phyloP scores from a whole-genome alignment of 371 early-diverging fungal species.

The Vittaforma corneae region DNA sequence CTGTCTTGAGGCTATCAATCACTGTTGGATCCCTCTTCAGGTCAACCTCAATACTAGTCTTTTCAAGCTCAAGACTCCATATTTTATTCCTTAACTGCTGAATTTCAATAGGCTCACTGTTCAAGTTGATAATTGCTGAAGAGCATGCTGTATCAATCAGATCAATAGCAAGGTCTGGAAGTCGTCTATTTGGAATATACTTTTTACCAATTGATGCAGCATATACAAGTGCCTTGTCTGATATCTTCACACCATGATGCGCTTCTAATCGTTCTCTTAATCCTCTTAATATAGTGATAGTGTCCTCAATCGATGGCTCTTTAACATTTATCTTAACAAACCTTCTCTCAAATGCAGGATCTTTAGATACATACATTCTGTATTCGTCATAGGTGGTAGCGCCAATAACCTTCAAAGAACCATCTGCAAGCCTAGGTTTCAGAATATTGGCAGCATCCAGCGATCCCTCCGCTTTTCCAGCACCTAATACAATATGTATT shows the following conservation, averaged over 20 bases:
- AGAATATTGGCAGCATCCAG: slow-evolving; percentile 77
- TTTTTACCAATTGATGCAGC: slow-evolving; percentile 69
- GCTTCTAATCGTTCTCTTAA: slow-evolving; percentile 71
- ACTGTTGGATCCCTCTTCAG: slow-evolving; percentile 21
- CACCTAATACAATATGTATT: slow-evolving; percentile 77
- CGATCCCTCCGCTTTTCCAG: slow-evolving; percentile 72
- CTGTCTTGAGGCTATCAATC: slow-evolving; percentile 33
- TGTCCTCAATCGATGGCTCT: slow-evolving; percentile 72
- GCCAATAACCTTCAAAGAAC: slow-evolving; percentile 68
- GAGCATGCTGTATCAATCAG: slow-evolving; percentile 75
- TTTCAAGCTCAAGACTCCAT: slow-evolving; percentile 58
- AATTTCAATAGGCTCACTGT: slow-evolving; percentile 69
- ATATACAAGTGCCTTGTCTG: slow-evolving; percentile 68
- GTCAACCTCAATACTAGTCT: slow-evolving; percentile 52
- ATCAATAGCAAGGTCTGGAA: slow-evolving; percentile 79
- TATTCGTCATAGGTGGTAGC: slow-evolving; percentile 78
- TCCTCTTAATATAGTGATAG: slow-evolving; percentile 72
- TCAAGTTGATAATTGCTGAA: slow-evolving; percentile 67
- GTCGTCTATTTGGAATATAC: slow-evolving; percentile 68
- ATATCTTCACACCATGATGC: slow-evolving; percentile 72
- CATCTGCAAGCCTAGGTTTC: slow-evolving; percentile 71
- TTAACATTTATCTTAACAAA: slow-evolving; percentile 70
- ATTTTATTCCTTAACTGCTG: slow-evolving; percentile 61
- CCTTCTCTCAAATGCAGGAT: slow-evolving; percentile 72
- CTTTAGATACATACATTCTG: slow-evolving; percentile 69